Evolutionary conservation across 129 eudicot species (phyloP).

Genomic region (Centaurea solstitialis): DNA sequence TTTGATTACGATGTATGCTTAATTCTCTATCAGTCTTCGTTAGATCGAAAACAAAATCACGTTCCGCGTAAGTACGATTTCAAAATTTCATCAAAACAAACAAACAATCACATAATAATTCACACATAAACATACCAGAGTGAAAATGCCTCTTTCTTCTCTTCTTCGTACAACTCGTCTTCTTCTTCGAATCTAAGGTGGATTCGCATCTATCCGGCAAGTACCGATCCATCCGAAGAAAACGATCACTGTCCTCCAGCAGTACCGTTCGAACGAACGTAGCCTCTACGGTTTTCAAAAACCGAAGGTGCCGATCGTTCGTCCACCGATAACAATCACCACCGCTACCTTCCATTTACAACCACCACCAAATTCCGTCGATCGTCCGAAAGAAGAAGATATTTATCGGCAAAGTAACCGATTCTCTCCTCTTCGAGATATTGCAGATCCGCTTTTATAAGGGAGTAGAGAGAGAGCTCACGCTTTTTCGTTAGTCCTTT

Average conservation of each 20-base stretch:
- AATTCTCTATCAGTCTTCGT: not conserved
- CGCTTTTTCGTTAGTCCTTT: not conserved
- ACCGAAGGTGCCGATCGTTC: slow-evolving; percentile 43
- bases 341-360: slow-evolving; percentile 10
- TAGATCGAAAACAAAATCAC: not conserved
- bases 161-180: not conserved
- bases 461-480: not conserved
- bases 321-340: slow-evolving; percentile 34
- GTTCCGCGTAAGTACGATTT: not conserved
- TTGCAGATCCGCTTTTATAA: slow-evolving; percentile 5
- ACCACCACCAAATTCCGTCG: not conserved
- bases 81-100: not conserved
- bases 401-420: not conserved
- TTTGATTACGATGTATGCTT: not conserved
- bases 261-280: slow-evolving; percentile 39
- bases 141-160: slow-evolving; percentile 26
- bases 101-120: not conserved
- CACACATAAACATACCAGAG: slow-evolving; percentile 25
- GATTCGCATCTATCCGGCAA: slow-evolving; percentile 53
- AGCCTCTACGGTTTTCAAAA: slow-evolving; percentile 44
- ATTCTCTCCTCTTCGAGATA: not conserved
- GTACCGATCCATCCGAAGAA: slow-evolving; percentile 37
- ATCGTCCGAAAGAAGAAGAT: not conserved
- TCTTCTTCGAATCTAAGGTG: slow-evolving; percentile 26
- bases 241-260: slow-evolving; percentile 13